Base-by-base conservation (phyloP, 805 yeast species). In the Candida fluviatilis region DNA sequence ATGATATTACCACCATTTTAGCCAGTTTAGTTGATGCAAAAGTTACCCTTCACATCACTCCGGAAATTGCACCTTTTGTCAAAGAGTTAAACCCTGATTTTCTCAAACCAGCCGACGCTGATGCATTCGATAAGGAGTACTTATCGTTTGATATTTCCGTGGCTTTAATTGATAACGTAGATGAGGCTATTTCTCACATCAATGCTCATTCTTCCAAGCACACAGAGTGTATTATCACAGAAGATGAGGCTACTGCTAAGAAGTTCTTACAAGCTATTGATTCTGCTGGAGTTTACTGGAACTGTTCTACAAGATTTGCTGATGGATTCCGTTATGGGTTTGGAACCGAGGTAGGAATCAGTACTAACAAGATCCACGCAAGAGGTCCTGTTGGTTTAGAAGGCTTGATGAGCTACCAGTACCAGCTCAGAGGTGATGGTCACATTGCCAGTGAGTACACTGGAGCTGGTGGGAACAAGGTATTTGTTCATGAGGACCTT, bases 311-410 rank as follows among this genome's bases (percentile, higher is more conserved):
- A 6, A 73, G 99, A 56, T 93, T 93, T 66, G 98, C 99, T 5
- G 99, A 93, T 62, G 99, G 99, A 3, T 93, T 87, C 73, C 77
- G 99, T 58, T 93, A 91, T 56, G 99, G 99, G 0, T 93, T 95
- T 58, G 99, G 99, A 37, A 84, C 99, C 4, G 99, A 93, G 62
- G 99, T 93, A 13, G 99, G 99, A 25, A 91, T 93, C 42, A 84
- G 95, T 35, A 93, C 99, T 32, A 90, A 91, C 57, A 93, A 93
- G 61, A 88, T 93, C 45, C 99, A 93, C 58, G 96, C 99, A 7
- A 76, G 99, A 54, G 99, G 99, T 2, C 99, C 99, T 12, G 98
- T 93, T 24, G 99, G 99, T 2, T 72, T 93, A 23, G 99, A 93
- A 57, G 99, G 99, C 1, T 72, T 93, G 48, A 95, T 91, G 58